phyloP scores from a whole-genome alignment of 2,329 filamentous ascomycete genomes.

The Aspergillus sp. region DNA sequence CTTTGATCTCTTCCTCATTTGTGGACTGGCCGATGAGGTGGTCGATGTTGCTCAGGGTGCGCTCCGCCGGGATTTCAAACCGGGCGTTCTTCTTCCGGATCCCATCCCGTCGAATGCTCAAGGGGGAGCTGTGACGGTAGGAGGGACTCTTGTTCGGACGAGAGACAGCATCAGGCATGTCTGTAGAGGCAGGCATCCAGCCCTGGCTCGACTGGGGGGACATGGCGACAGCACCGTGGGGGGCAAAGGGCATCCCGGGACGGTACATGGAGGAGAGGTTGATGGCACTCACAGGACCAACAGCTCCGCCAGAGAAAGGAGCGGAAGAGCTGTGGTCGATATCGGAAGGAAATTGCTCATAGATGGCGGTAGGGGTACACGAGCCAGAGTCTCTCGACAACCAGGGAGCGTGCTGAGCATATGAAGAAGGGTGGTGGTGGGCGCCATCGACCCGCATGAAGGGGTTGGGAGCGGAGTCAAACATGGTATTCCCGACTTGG shows the following conservation, averaged over 20 bases:
- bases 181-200: conserved; percentile 45
- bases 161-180: conserved; percentile 46
- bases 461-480: conserved; percentile 49
- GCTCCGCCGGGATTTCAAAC: conserved; percentile 92
- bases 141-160: conserved; percentile 61
- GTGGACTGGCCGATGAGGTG: conserved; percentile 76
- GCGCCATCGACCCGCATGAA: conserved; percentile 60
- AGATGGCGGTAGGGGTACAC: conserved; percentile 68
- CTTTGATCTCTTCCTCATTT: conserved; percentile 89
- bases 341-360: conserved; percentile 58
- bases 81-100: conserved; percentile 99
- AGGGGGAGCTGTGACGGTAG: conserved; percentile 66
- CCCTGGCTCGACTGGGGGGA: conserved; percentile 61
- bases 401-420: conserved; percentile 55
- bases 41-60: conserved; percentile 93
- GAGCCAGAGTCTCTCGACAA: conserved; percentile 63
- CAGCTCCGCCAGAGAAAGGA: conserved; percentile 38
- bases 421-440: conserved; percentile 33
- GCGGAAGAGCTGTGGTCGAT: conserved; percentile 44
- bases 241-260: conserved; percentile 47
- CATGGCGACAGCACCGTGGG: conserved; percentile 48
- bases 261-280: conserved; percentile 39
- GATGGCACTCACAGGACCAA: conserved; percentile 36
- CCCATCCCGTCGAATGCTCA: conserved; percentile 71
- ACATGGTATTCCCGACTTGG: conserved; percentile 43